Percentiles rank a stretch among this genome's conserved stretches.
These are phyloP conservation scores for Draba incana DNA, from an alignment of 345 rosid genomes.

Conservation along the genomic window DNA sequence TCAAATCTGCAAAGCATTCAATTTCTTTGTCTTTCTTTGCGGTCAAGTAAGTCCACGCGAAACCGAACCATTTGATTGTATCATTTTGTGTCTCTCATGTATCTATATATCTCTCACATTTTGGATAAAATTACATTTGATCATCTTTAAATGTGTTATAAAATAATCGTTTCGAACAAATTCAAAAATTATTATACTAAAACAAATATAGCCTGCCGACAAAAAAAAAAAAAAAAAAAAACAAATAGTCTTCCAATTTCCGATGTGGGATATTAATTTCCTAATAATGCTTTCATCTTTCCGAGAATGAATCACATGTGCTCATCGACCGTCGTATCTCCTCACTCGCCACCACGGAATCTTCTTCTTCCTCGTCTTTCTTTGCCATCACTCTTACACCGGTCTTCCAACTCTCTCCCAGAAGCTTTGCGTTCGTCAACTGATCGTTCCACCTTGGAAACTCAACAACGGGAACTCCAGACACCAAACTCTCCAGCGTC, in stretches of 20 bases:
- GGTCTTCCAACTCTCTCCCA: slow-evolving; percentile 58
- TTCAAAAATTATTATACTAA: not conserved
- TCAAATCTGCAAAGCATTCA: slow-evolving; percentile 14
- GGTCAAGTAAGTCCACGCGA: slow-evolving; percentile 27
- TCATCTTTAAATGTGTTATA: slow-evolving; percentile 1
- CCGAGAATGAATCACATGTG: no score
- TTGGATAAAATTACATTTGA: slow-evolving; percentile 18
- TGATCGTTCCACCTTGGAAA: slow-evolving; percentile 70
- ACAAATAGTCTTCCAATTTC: no score
- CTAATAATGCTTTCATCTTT: no score
- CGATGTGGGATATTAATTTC: no score
- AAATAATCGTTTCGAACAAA: not conserved
- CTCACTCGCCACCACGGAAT: slow-evolving; percentile 43
- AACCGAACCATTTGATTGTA: slow-evolving; percentile 27
- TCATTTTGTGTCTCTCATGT: slow-evolving; percentile 21
- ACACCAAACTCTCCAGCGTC: slow-evolving; percentile 56
- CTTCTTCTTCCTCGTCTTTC: slow-evolving; percentile 41
- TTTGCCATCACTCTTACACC: slow-evolving; percentile 53
- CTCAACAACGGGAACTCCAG: slow-evolving; percentile 64
- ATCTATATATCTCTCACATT: slow-evolving; percentile 9
- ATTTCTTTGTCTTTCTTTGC: slow-evolving; percentile 27
- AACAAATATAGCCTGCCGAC: not conserved
- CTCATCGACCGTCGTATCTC: slow-evolving; percentile 68
- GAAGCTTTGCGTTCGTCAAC: slow-evolving; percentile 58
- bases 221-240: no score